Evolutionary conservation across 2,329 filamentous ascomycete genomes (phyloP), one percentile per base, ranked within the genome.

Genomic region (Talaromyces sp.): DNA sequence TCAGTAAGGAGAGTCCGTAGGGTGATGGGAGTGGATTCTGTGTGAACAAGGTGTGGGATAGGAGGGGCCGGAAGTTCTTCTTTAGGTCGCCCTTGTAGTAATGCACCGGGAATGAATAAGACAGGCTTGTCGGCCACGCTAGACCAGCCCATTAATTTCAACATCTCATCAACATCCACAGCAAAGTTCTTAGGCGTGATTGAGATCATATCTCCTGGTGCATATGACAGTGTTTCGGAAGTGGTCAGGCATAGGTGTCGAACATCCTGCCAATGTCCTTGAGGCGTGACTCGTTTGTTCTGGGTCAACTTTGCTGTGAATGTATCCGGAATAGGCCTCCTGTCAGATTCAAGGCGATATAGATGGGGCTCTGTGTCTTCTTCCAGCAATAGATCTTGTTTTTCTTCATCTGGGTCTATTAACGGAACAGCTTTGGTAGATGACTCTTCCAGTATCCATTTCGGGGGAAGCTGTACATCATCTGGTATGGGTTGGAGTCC

Each of bases 251-350:
- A 84, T n/a, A 97, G 78, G 61, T 91, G 86, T 0, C 95, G 90
- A 52, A 98, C 94, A 79, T 99, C 95, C 80, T 99, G 95, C 89
- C 92, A 97, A 78, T 99, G 95, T 1, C 82, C 81, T 1, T 76
- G 58, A 0, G 93, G 88, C 0, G 95, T 99, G 6, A 96, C 76
- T 16, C 93, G 86, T 19, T 81, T 76, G 73, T 96, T 97, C n/a
- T 78, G 75, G 0, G 81, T 72, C 0, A 99, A 74, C 0, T 77
- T 84, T 9, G 89, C 90, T 0, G 75, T 77, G 68, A 87, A 80
- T 2, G 85, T 81, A 49, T 81, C 78, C 0, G 86, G 84, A 13
- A 92, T 82, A 0, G 88, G 84, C 1, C 92, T 81, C 3, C 83
- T 72, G 68, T 82, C 80, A 62, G 74, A 62, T 31, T 81, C 78